phyloP scores from a whole-genome alignment of 495 filamentous ascomycete genomes.

The Penicillium bialowiezense region DNA sequence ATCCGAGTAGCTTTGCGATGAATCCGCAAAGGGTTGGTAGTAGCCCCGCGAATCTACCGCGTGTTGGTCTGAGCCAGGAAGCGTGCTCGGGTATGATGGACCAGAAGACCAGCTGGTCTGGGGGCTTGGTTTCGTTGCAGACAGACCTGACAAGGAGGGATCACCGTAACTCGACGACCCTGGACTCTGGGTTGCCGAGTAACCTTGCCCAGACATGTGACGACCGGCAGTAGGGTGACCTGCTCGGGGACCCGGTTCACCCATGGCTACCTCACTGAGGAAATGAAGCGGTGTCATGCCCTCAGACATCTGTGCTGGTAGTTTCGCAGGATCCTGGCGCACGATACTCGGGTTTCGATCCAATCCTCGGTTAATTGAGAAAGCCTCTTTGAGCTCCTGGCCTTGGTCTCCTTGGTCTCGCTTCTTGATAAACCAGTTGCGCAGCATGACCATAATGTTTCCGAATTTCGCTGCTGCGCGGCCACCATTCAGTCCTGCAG shows the following conservation, averaged over 20 bases:
- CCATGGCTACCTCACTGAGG: slow-evolving; percentile 66
- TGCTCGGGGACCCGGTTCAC: slow-evolving; percentile 34
- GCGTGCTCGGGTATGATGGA: neutral
- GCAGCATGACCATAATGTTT: slow-evolving; percentile 69
- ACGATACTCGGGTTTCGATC: slow-evolving; percentile 2
- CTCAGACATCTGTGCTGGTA: slow-evolving; percentile 19
- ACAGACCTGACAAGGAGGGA: neutral
- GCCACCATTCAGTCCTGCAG: slow-evolving; percentile 61
- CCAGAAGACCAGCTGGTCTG: slow-evolving; percentile 1
- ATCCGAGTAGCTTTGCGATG: slow-evolving; percentile 5
- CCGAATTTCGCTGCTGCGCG: slow-evolving; percentile 74
- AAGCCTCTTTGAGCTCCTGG: slow-evolving; percentile 26
- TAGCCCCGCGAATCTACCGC: slow-evolving; percentile 1
- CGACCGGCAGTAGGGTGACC: neutral
- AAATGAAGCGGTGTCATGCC: slow-evolving; percentile 58
- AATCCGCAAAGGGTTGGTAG: slow-evolving; percentile 15
- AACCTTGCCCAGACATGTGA: slow-evolving; percentile 8
- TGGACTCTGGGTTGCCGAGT: slow-evolving; percentile 5
- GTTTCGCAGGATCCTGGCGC: slow-evolving; percentile 1
- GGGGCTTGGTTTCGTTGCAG: neutral
- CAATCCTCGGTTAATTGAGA: slow-evolving; percentile 10
- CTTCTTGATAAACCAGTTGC: slow-evolving; percentile 63
- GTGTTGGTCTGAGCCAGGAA: slow-evolving; percentile 5
- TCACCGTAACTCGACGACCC: neutral
- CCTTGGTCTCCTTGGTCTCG: slow-evolving; percentile 46